Evolutionary conservation across 306 rosid genomes (phyloP), one percentile per base, ranked within the genome.

Genomic region (Vigna angularis): DNA sequence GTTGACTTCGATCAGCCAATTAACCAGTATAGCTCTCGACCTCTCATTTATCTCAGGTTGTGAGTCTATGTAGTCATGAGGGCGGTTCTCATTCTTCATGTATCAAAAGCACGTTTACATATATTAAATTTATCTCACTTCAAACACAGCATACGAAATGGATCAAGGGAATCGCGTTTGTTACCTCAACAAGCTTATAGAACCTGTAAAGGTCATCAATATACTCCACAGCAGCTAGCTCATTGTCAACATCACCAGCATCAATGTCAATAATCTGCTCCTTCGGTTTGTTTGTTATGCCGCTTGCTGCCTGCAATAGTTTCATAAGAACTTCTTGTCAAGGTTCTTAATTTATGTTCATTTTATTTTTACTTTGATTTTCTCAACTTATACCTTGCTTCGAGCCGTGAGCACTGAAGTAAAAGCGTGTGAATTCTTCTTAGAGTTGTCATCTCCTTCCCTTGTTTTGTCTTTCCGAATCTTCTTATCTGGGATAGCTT

Each of bases 171-270:
- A 70, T n/a, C 30, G 26, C 9, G 70, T 11, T 15, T 32, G 17
- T 26, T 89, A 93, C 98, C 97, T 93, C 98, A 47, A 79, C 86
- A 14, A 84, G 69, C 80, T 91, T 93, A 28, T 88, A 93, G 81
- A 90, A 93, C 73, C 81, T 91, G 89, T 94, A 91, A 6, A 94
- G 87, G 50, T 94, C 97, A 48, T 94, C 98, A 24, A 94, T 71
- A 30, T 94, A 94, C 47, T 94, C 98, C 57, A 91, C 96, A 6
- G 89, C 98, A 45, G 97, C 97, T 70, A 94, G 85, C 28, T 94
- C 96, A 66, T 94, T 89, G 9, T 61, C 79, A 6, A 38, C 59
- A 76, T 94, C 98, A 49, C 48, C 73, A 18, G 96, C 92, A 79
- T 94, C 98, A 49, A 94, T 94, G 69, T 94, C 94, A 36, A 86